These are phyloP conservation scores for Fusarium sp. DNA, from an alignment of 2,329 filamentous ascomycete genomes.

Conservation along the genomic window DNA sequence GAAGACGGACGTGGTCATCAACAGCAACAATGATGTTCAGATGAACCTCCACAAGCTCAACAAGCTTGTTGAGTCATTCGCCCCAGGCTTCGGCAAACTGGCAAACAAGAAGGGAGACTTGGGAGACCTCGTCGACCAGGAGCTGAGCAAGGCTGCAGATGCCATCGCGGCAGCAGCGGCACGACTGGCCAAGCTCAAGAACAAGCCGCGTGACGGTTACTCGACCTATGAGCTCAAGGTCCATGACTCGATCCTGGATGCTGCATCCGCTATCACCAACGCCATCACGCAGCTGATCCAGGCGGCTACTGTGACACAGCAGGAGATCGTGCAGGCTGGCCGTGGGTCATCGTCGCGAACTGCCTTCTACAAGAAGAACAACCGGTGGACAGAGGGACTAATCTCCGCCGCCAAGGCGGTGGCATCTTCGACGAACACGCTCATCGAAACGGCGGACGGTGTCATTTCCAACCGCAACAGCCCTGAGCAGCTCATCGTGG, in stretches of 20 bases:
- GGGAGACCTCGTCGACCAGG: constrained; percentile 91
- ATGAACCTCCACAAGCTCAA: constrained; percentile 94
- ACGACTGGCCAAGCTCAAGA: constrained; percentile 91
- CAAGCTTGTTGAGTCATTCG: constrained; percentile 92
- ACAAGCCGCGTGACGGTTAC: constrained; percentile 96
- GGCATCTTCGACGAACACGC: constrained; percentile 90
- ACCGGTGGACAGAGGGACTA: constrained; percentile 97
- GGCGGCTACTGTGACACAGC: constrained; percentile 91
- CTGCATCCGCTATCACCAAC: constrained; percentile 92
- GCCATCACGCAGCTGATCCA: constrained; percentile 96
- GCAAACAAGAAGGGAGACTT: constrained; percentile 86
- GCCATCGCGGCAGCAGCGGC: constrained; percentile 94
- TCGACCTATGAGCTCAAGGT: constrained; percentile 97
- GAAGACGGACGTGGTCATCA: constrained; percentile 97
- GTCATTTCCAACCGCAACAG: constrained; percentile 93
- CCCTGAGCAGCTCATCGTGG: constrained; percentile 97
- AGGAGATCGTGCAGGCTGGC: constrained; percentile 96
- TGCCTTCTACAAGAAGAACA: constrained; percentile 99
- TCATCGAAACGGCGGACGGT: constrained; percentile 98
- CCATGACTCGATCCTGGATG: constrained; percentile 94
- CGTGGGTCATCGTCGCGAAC: constrained; percentile 89
- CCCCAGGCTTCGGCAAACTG: constrained; percentile 88
- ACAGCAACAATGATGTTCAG: constrained; percentile 96
- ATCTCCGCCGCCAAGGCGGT: constrained; percentile 98
- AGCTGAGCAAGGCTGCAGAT: constrained; percentile 93